Evolutionary conservation across 352 stramenopile genomes (phyloP), one percentile per base, ranked within the genome.

Genomic region (Globisporangium perplexum): DNA sequence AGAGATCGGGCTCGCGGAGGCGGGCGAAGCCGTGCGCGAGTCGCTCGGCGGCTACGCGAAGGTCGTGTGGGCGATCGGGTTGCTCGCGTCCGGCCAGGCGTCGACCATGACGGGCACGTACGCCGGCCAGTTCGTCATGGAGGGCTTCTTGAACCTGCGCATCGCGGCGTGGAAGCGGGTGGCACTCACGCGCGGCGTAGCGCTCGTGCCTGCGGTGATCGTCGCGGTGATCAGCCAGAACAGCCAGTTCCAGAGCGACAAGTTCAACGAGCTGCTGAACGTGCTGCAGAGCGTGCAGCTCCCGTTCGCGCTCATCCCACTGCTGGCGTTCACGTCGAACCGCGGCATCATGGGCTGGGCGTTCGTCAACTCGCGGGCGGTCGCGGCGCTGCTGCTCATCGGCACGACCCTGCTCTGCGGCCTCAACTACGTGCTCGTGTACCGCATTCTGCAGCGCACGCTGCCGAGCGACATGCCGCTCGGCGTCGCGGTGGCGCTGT

Each of bases 51-150:
- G 59, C 0, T 75, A 74, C 33, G 85, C 81, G 1, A 77, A 77
- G 28, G 62, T 85, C 41, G 66, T 98, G 15, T 98, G 91, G 89
- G 90, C 78, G 6, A 77, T 98, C 33, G 93, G 89, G 0, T 56
- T 98, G 45, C 66, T 98, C 22, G 93, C 93, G 1, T 94, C 93
- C 0, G 91, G 91, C 7, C 88, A 97, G 55, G 86, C 77, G 43
- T 89, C 73, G 15, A 96, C 90, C 5, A 97, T 98, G 76, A 97
- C 93, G 1, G 93, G 88, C 7, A 98, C 93, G 15, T 98, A 96
- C 60, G 90, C 93, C 4, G 91, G 91, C 7, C 93, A 98, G 66
- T 96, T 96, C 44, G 84, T 98, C 22, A 98, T 97, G 83, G 87
- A 97, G 51, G 93, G 89, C 14, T 98, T 98, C 62, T 58, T 98